Evolutionary conservation across 768 basidiomycete genomes (phyloP), one percentile per base, ranked within the genome.

Genomic region (Paxillus involutus): DNA sequence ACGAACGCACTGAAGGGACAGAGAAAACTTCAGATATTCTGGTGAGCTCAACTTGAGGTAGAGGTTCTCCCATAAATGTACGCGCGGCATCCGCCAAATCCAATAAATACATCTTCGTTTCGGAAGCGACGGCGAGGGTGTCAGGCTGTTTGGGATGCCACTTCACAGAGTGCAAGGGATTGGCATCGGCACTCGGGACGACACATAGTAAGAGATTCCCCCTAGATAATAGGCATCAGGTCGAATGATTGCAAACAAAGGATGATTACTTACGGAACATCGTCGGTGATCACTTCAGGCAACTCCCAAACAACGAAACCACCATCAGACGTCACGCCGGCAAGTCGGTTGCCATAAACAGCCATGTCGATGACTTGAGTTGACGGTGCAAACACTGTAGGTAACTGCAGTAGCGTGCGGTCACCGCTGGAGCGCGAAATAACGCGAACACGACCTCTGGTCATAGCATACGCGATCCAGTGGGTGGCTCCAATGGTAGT

Each of bases 391-490:
- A 92, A 91, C 29, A 83, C 67, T 9, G 70, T 66, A 14, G 83
- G 86, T 43, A 93, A 75, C 63, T 91, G 88, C n/a, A 94, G 79
- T 2, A 94, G 74, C 7, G 91, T 92, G 49, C 91, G 85, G 69
- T 92, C 90, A 36, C 91, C 91, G 59, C 90, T 92, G 21, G 90
- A 89, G 49, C 91, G 82, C 19, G 91, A 93, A 55, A 93, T 94
- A 48, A 94, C 88, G 42, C 91, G 88, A 47, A 94, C 88, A 55
- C 91, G 90, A 83, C 88, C 89, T 74, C 87, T 84, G 5, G 88
- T 92, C 91, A 94, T 94, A 24, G 91, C 91, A 63, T 94, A 93
- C 14, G 91, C 91, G 54, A 94, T 91, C 89, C 91, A 94, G 64
- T 91, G 88, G 5, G 91, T 92, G 13, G 91, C 91, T 10, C 91